A percentile compares a stretch with the other conserved stretches of the same genome.
phyloP scores from a whole-genome alignment of 805 yeast species.

The Myxozyma geophila region DNA sequence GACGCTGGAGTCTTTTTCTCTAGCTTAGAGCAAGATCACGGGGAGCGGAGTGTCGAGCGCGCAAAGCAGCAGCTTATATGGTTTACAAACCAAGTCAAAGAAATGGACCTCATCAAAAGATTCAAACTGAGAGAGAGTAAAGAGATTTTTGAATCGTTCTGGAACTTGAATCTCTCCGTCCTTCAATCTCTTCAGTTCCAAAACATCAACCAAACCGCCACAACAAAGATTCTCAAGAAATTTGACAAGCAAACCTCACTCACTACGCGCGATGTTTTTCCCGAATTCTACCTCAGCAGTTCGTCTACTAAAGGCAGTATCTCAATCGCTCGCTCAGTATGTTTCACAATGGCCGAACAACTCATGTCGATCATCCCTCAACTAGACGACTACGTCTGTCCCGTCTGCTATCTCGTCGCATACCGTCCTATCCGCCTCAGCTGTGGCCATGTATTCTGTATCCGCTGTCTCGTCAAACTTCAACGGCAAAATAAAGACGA shows the following conservation, averaged over 20 bases:
- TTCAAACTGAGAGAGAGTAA: conserved; percentile 56
- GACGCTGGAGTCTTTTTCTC: conserved; percentile 70
- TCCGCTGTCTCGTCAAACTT: conserved; percentile 69
- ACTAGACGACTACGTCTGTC: conserved; percentile 75
- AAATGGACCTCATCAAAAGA: conserved; percentile 46
- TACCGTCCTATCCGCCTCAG: conserved; percentile 68
- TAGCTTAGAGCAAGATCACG: conserved; percentile 53
- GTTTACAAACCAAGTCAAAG: conserved; percentile 51
- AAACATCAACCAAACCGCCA: conserved; percentile 64
- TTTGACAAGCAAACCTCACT: conserved; percentile 74
- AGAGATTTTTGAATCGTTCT: conserved; percentile 55
- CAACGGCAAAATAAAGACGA: conserved; percentile 61
- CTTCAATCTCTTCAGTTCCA: conserved; percentile 64
- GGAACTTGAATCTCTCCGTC: conserved; percentile 58
- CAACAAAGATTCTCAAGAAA: conserved; percentile 70
- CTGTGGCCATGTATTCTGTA: conserved; percentile 74
- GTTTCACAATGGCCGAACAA: conserved; percentile 55
- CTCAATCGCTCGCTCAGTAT: conserved; percentile 58
- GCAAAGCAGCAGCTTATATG: conserved; percentile 52
- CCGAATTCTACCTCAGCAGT: conserved; percentile 44
- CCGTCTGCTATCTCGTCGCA: conserved; percentile 71
- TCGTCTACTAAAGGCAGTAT: background rate
- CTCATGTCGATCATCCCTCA: conserved; percentile 68
- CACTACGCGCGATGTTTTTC: conserved; percentile 49
- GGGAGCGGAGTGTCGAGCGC: conserved; percentile 54